phyloP scores from a whole-genome alignment of 345 rosid species.

The Lepidium aucheri region DNA sequence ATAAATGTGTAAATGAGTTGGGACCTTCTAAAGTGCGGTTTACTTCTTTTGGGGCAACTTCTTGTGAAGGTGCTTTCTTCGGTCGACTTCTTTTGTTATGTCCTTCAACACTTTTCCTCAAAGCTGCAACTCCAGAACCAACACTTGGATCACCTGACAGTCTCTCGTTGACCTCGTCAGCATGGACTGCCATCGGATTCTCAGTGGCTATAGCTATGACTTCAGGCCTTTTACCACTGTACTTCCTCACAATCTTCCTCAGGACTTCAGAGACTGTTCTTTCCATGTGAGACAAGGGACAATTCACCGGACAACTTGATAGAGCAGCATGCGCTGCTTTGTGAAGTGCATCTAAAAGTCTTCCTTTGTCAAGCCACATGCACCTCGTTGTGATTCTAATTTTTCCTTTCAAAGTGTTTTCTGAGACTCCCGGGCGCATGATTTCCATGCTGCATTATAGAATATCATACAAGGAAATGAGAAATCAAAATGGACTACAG shows the following conservation, averaged over 20 bases:
- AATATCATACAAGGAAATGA: slow-evolving; percentile 6
- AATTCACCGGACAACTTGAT: slow-evolving; percentile 77
- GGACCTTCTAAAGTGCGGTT: slow-evolving; percentile 35
- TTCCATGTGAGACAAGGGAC: slow-evolving; percentile 90
- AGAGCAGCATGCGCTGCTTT: slow-evolving; percentile 92
- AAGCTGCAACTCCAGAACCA: slow-evolving; percentile 47
- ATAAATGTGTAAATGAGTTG: neutral
- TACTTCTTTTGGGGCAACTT: slow-evolving; percentile 15
- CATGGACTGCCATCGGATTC: slow-evolving; percentile 62
- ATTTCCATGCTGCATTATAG: slow-evolving; percentile 75
- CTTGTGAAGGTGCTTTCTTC: slow-evolving; percentile 27
- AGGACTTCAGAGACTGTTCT: slow-evolving; percentile 76
- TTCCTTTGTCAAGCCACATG: slow-evolving; percentile 97
- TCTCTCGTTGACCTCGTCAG: slow-evolving; percentile 60
- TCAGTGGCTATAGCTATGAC: slow-evolving; percentile 78
- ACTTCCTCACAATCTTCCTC: slow-evolving; percentile 91
- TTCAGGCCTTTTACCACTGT: slow-evolving; percentile 93
- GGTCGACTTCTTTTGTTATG: slow-evolving; percentile 32
- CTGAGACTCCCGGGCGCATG: slow-evolving; percentile 55
- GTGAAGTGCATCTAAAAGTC: slow-evolving; percentile 80
- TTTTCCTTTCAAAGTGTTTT: slow-evolving; percentile 66
- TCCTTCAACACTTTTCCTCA: slow-evolving; percentile 43
- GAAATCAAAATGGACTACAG: neutral
- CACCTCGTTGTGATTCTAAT: slow-evolving; percentile 93
- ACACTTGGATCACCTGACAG: slow-evolving; percentile 54